These are phyloP conservation scores for Saturnispora saitoi DNA, from an alignment of 805 yeast genomes.

Conservation along the genomic window DNA sequence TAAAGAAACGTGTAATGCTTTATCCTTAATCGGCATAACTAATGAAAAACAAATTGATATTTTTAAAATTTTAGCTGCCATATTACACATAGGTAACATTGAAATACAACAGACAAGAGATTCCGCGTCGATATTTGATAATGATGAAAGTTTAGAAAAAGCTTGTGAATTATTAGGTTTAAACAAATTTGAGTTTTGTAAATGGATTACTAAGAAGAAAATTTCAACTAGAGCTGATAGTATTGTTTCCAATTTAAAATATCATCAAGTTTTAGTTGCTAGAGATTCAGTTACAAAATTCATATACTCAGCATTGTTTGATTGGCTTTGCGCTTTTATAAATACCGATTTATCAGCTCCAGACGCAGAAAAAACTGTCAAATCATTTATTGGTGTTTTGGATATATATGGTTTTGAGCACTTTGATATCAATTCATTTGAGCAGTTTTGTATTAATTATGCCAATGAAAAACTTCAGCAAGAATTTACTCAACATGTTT, in stretches of 20 bases:
- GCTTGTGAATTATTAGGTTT: slow-evolving; percentile 81
- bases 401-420: slow-evolving; percentile 98
- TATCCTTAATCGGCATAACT: slow-evolving; percentile 67
- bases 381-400: slow-evolving; percentile 85
- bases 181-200: slow-evolving; percentile 62
- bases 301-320: slow-evolving; percentile 84
- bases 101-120: slow-evolving; percentile 75
- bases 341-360: slow-evolving; percentile 75
- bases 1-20: slow-evolving; percentile 64
- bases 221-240: slow-evolving; percentile 86
- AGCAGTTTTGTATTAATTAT: slow-evolving; percentile 94
- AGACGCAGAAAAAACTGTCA: slow-evolving; percentile 46
- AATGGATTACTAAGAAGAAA: slow-evolving; percentile 90
- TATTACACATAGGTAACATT: slow-evolving; percentile 88
- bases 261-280: slow-evolving; percentile 79
- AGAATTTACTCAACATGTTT: slow-evolving; percentile 94
- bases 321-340: slow-evolving; percentile 85
- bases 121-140: slow-evolving; percentile 69
- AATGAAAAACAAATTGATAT: slow-evolving; percentile 52
- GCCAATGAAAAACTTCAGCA: slow-evolving; percentile 96
- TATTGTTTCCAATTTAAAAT: slow-evolving; percentile 72
- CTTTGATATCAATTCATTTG: slow-evolving; percentile 87
- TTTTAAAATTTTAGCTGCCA: slow-evolving; percentile 74
- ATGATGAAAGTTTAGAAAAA: slow-evolving; percentile 72
- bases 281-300: slow-evolving; percentile 94